A percentile compares a stretch with the other conserved stretches of the same genome.
phyloP scores from a whole-genome alignment of 164 flowering plant genomes.

The Taxillus chinensis region DNA sequence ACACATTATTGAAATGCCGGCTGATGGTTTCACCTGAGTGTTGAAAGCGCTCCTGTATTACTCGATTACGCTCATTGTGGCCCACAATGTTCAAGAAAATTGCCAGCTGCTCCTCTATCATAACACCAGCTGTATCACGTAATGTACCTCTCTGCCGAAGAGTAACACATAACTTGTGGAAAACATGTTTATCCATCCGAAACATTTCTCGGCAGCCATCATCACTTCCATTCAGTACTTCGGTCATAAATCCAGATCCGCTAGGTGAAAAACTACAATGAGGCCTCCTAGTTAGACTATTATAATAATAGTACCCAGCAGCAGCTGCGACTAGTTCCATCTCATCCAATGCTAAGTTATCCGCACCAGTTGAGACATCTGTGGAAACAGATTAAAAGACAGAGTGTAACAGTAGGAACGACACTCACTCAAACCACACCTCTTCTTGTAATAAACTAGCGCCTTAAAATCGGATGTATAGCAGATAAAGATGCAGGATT shows the following conservation, averaged over 20 bases:
- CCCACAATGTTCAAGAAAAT: conserved; percentile 66
- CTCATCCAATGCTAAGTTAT: conserved; percentile 63
- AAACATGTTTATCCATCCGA: conserved; percentile 69
- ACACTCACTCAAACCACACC: conserved; percentile 5
- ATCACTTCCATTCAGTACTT: conserved; percentile 36
- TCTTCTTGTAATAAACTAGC: no score
- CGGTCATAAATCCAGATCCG: conserved; percentile 39
- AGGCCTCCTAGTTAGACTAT: conserved; percentile 27
- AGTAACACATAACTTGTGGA: conserved; percentile 36
- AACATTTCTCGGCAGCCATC: conserved; percentile 50
- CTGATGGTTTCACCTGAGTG: conserved; percentile 85
- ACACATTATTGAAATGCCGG: conserved; percentile 59
- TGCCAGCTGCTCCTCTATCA: conserved; percentile 68
- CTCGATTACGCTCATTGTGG: conserved; percentile 69
- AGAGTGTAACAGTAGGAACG: conserved; percentile 1
- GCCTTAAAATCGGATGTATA: no score
- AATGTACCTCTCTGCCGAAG: conserved; percentile 51
- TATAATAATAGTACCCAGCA: conserved; percentile 52
- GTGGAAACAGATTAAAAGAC: conserved; percentile 14
- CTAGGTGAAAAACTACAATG: conserved; percentile 20
- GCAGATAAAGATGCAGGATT: no score
- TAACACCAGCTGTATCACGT: conserved; percentile 59
- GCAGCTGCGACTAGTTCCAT: conserved; percentile 76
- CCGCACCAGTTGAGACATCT: conserved; percentile 37
- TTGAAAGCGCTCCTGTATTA: conserved; percentile 63